Evolutionary conservation across 495 filamentous ascomycete species (phyloP).

Genomic region (Mytilinidion resinicola): DNA sequence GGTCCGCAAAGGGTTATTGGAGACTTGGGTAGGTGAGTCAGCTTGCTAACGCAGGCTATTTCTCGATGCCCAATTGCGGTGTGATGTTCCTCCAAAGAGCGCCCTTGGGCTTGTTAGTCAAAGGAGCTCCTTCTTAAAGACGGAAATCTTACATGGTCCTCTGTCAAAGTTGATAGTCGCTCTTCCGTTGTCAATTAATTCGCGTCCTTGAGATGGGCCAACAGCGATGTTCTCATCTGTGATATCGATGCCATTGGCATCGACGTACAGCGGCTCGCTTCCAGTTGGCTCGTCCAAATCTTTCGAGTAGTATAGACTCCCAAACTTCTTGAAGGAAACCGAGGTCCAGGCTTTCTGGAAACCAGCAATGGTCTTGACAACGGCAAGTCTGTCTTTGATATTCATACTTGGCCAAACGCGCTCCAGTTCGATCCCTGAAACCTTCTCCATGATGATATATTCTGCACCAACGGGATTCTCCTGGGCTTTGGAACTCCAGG

Average conservation of each 20-base stretch:
- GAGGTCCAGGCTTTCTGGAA: slow-evolving; percentile 11
- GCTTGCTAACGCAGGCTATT: slow-evolving; percentile 4
- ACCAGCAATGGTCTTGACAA: slow-evolving; percentile 8
- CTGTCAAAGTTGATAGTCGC: slow-evolving; percentile 8
- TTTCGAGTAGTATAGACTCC: slow-evolving; percentile 17
- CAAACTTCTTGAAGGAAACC: slow-evolving; percentile 10
- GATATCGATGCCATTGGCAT: slow-evolving; percentile 5
- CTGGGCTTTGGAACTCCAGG: slow-evolving; percentile 16
- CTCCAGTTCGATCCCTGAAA: slow-evolving; percentile 10
- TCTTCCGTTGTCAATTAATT: slow-evolving; percentile 14
- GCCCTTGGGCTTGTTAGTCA: slow-evolving; percentile 13
- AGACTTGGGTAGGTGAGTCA: slow-evolving; percentile 10
- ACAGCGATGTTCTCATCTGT: slow-evolving; percentile 9
- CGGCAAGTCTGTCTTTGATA: slow-evolving; percentile 3
- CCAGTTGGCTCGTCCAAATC: slow-evolving; percentile 8
- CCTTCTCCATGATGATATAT: slow-evolving; percentile 27
- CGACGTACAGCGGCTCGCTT: slow-evolving; percentile 4
- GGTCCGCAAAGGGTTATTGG: slow-evolving; percentile 15
- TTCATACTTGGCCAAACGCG: slow-evolving; percentile 9
- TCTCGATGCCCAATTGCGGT: slow-evolving; percentile 13
- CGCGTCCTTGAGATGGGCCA: slow-evolving; percentile 19
- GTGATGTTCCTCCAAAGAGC: slow-evolving; percentile 12
- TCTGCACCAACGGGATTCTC: slow-evolving; percentile 19
- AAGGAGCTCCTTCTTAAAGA: slow-evolving; percentile 1
- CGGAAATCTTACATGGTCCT: slow-evolving; percentile 21